phyloP scores from a whole-genome alignment of 2,329 filamentous ascomycete species.

The Chaetoscypha palmicola region DNA sequence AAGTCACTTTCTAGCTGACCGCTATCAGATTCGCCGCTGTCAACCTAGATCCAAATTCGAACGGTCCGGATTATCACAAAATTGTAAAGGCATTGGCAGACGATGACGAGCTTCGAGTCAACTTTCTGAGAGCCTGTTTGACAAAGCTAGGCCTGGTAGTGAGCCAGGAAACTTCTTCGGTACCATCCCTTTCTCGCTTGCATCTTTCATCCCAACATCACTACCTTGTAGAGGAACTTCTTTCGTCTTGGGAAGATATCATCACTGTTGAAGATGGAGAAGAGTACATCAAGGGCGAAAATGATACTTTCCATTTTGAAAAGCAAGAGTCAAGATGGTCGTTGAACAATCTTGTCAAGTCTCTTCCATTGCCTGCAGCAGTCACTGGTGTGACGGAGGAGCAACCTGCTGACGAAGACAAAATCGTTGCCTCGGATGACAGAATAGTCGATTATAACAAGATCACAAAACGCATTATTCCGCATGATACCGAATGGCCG shows the following conservation, averaged over 20 bases:
- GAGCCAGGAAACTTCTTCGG: slow-evolving; percentile 57
- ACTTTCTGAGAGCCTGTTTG: slow-evolving; percentile 75
- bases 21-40: slow-evolving; percentile 67
- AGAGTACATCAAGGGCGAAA: slow-evolving; percentile 70
- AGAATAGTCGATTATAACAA: slow-evolving; percentile 68
- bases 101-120: slow-evolving; percentile 62
- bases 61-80: slow-evolving; percentile 61
- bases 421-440: slow-evolving; percentile 37
- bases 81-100: slow-evolving; percentile 60
- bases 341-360: slow-evolving; percentile 46
- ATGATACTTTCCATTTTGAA: slow-evolving; percentile 75
- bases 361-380: slow-evolving; percentile 35
- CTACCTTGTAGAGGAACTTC: slow-evolving; percentile 57
- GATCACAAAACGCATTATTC: slow-evolving; percentile 64
- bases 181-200: slow-evolving; percentile 74
- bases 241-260: slow-evolving; percentile 60
- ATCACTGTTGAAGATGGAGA: slow-evolving; percentile 58
- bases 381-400: slow-evolving; percentile 13
- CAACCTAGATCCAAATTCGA: slow-evolving; percentile 64
- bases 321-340: slow-evolving; percentile 56
- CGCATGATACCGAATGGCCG: slow-evolving; percentile 64
- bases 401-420: slow-evolving; percentile 30
- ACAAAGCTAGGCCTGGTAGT: slow-evolving; percentile 75
- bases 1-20: slow-evolving; percentile 14
- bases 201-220: slow-evolving; percentile 69